A percentile compares a stretch with the other conserved stretches of the same genome.
Evolutionary conservation across 2,329 filamentous ascomycete genomes (phyloP).

Genomic region (Ampelomyces quisqualis): DNA sequence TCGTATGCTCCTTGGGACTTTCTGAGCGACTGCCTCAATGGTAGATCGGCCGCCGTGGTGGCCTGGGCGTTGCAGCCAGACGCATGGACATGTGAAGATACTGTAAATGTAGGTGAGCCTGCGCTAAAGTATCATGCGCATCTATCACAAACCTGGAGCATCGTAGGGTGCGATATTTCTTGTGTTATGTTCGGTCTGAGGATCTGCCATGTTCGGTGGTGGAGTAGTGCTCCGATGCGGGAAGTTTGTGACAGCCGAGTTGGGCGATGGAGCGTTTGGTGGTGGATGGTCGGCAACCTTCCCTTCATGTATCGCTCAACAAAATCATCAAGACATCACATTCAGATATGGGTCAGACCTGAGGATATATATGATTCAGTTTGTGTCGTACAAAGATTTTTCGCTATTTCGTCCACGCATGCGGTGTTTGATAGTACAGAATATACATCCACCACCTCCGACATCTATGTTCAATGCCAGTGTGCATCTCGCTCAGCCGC

Average conservation of each 20-base stretch:
- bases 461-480: conserved; percentile 6
- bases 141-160: conserved; percentile 18
- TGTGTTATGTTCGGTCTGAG: conserved; percentile 23
- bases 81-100: conserved; percentile 18
- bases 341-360: too few relatives aligned
- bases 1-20: conserved; percentile 24
- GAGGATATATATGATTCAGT: conserved; percentile 18
- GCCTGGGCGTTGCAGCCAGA: conserved; percentile 16
- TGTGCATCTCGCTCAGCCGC: conserved; percentile 9
- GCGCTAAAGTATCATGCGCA: not conserved
- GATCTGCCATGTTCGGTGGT: conserved; percentile 39
- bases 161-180: conserved; percentile 10
- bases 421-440: conserved; percentile 40
- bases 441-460: conserved; percentile 35
- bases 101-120: conserved; percentile 19
- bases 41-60: conserved; percentile 24
- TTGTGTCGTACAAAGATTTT: conserved; percentile 34
- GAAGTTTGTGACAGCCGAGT: conserved; percentile 29
- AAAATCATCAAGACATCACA: too few relatives aligned
- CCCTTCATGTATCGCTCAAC: too few relatives aligned
- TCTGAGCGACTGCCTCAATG: conserved; percentile 33
- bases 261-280: conserved; percentile 9
- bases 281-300: conserved; percentile 3
- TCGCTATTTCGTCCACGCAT: conserved; percentile 16
- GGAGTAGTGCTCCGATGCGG: conserved; percentile 35